Percentiles rank a stretch among this genome's conserved stretches.
Conservation (phyloP, 768 basidiomycete species). For the Calocybe gangraenosa region DNA sequence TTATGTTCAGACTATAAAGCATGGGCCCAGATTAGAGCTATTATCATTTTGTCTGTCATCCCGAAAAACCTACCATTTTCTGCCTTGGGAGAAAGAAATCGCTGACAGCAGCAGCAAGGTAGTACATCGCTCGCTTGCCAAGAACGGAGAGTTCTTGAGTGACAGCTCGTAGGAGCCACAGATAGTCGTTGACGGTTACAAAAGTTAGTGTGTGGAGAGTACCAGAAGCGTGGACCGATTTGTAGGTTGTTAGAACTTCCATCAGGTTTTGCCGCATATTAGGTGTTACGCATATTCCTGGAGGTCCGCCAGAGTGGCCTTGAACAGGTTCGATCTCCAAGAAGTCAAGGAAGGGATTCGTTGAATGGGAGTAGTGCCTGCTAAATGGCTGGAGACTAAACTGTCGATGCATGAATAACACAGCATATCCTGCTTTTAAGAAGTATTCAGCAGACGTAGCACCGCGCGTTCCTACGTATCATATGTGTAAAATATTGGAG, state of each 20-base stretch:
- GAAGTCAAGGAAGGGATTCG: constrained; percentile 96
- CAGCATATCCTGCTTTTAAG: constrained; percentile 88
- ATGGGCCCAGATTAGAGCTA: background rate
- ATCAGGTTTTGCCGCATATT: constrained; percentile 64
- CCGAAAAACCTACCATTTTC: constrained; percentile 63
- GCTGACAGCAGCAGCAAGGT: constrained; percentile 95
- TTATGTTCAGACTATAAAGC: constrained; percentile 85
- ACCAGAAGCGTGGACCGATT: constrained; percentile 68
- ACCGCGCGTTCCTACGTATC: constrained; percentile 79
- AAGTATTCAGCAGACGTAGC: constrained; percentile 99
- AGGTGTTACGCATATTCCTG: constrained; percentile 62
- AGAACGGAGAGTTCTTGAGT: constrained; percentile 73
- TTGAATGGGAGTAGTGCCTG: constrained; percentile 96
- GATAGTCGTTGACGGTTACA: constrained; percentile 93
- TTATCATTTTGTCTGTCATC: background rate
- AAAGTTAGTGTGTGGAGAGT: constrained; percentile 84
- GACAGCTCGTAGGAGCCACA: constrained; percentile 84
- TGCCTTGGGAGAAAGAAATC: constrained; percentile 96
- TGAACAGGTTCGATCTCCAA: constrained; percentile 58
- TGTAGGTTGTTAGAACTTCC: constrained; percentile 73
- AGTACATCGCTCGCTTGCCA: constrained; percentile 80
- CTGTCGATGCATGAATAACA: constrained; percentile 98
- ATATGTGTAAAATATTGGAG: constrained; percentile 4
- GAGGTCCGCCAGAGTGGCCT: constrained; percentile 23
- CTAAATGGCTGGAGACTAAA: constrained; percentile 98